Base-by-base conservation (phyloP, 306 rosid genomes). In the Prunus fruticosa region DNA sequence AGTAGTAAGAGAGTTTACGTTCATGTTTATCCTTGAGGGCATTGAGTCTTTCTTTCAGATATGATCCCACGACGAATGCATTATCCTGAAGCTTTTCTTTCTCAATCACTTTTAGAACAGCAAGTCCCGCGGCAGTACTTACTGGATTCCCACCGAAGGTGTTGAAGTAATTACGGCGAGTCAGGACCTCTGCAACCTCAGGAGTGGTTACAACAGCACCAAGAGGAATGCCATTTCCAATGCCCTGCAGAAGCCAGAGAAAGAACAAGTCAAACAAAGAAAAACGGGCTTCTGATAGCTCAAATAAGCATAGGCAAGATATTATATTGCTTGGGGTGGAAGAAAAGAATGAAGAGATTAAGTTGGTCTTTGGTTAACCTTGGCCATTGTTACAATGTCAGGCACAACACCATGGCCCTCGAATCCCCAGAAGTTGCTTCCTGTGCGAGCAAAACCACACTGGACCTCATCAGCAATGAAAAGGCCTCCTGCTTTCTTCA, bases 141-240 rank as follows among this genome's bases (percentile, higher is more conserved):
- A 90, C 97, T 51, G 98, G 98, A 49, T 94, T 94, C 63, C 98
- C 98, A 50, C 95, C 97, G 43, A 94, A 94, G 81, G 98, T 94
- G 84, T 94, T 94, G 76, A 89, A 92, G 90, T 89, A 94, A 75
- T 46, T 86, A 32, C 97, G 80, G 46, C 82, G 92, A 82, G 93
- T 89, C 85, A 95, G 84, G 67, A 80, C 96, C 86, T 84, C 54
- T 18, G 97, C 96, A 66, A 95, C 86, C 87, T 90, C 97, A 22
- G 99, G 97, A 28, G 98, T 95, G 3, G 98, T 95, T 30, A 92
- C 97, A 58, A 95, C 96, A 28, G 98, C 98, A 75, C 98, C 98
- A 38, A 95, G 91, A 50, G 98, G 98, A 79, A 88, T 88, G n/a
- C 99, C 99, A 85, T 95, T 95, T 76, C 99, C 99, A 86, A 95